Evolutionary conservation across 2,329 filamentous ascomycete species (phyloP).

Genomic region (Microsporum audouinii): DNA sequence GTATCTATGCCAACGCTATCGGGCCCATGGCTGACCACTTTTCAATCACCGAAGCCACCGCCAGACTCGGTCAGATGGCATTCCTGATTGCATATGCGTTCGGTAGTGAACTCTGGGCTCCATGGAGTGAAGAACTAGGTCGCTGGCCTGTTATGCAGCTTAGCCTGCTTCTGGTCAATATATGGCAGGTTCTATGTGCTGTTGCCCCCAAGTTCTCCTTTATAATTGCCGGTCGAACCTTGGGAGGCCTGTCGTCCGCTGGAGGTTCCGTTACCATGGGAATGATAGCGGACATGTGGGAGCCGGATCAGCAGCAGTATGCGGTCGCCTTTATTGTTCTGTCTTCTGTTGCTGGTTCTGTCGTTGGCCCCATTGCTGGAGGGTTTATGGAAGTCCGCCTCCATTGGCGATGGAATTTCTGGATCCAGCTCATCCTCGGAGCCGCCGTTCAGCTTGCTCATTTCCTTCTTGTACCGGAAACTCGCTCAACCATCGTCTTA

Average conservation of each 20-base stretch:
- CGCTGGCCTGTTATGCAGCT: conserved; percentile 63
- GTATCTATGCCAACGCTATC: conserved; percentile 58
- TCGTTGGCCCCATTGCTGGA: conserved; percentile 39
- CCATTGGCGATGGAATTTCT: conserved; percentile 51
- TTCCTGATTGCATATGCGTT: conserved; percentile 72
- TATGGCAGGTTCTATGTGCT: conserved; percentile 62
- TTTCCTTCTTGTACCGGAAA: conserved; percentile 43
- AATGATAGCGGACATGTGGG: conserved; percentile 54
- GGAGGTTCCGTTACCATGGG: conserved; percentile 55
- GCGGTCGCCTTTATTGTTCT: conserved; percentile 51
- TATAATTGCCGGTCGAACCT: conserved; percentile 55
- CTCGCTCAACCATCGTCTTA: conserved; percentile 46
- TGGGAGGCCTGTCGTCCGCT: conserved; percentile 52
- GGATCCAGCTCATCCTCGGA: conserved; percentile 51
- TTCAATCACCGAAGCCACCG: conserved; percentile 52
- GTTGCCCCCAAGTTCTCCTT: conserved; percentile 60
- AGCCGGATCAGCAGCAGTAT: conserved; percentile 46
- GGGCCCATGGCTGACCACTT: conserved; percentile 54
- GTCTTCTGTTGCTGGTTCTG: conserved; percentile 45
- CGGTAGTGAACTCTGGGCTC: conserved; percentile 77
- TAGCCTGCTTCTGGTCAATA: conserved; percentile 61
- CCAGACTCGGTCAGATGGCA: conserved; percentile 59
- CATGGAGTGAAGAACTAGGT: conserved; percentile 73
- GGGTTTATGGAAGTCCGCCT: conserved; percentile 41
- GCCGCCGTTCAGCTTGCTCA: conserved; percentile 42